Base-by-base conservation (phyloP, 305 asterid genomes). In the Coffea humblotiana region DNA sequence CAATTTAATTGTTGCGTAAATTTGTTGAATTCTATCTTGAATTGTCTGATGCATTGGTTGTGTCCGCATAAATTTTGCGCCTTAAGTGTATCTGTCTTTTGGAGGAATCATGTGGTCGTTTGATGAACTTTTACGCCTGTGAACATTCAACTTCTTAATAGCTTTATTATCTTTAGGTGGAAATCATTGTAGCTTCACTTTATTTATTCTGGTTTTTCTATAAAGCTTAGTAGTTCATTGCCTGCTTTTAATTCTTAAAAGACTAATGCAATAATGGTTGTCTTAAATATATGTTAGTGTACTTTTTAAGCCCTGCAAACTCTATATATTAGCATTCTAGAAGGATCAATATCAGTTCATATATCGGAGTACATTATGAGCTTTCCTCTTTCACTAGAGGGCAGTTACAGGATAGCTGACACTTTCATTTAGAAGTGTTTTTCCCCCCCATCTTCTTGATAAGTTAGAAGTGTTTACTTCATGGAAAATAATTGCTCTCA, bases 1-100 rank as follows among this genome's bases (percentile, higher is more conserved):
- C 68, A 64, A 15, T 74, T 19, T 51, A 25, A 16, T 56, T 69
- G 73, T 84, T 56, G 37, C 52, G 49, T 51, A 23, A 78, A 74
- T 58, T 45, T 64, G 79, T 48, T 54, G 54, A 27, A 51, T 63
- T 70, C 47, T 58, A n/a, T 70, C 32, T 58, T 9, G 65, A 79
- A 37, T 48, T 49, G 35, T 35, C 72, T 29, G 32, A 61, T 71
- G 75, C 43, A 72, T 14, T 37, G 18, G 54, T 80, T 79, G 47
- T 49, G 19, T 32, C 14, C 11, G 27, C 14, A 65, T 40, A 8
- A 51, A 52, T 73, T 80, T 3, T 1, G 70, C 54, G 18, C 3
- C 65, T 65, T 74, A 18, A 56, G 13, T 29, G 0, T 37, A 35
- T 67, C 25, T 70, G 7, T 19, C 54, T 37, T 43, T 6, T 8